These are phyloP conservation scores for Coemansia sp. DNA, from an alignment of 192 early-diverging fungal species.

Conservation along the genomic window DNA sequence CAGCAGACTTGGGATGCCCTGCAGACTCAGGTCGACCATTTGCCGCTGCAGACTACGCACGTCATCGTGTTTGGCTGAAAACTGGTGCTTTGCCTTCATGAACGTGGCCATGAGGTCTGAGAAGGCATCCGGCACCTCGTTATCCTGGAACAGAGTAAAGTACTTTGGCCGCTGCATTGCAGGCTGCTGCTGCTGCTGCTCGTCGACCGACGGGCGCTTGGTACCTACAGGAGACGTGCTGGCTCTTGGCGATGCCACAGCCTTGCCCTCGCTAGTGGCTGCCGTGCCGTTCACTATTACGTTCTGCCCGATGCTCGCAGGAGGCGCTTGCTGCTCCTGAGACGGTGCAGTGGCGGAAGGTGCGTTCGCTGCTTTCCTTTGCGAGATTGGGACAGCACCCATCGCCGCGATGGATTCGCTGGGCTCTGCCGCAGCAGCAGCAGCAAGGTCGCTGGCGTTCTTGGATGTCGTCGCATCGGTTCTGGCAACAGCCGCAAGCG, in stretches of 20 bases:
- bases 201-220: conserved; percentile 28
- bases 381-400: not conserved
- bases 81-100: conserved; percentile 64
- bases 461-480: not conserved
- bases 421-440: not conserved
- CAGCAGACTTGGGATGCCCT: conserved; percentile 75
- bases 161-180: conserved; percentile 51
- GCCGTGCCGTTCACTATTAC: not conserved
- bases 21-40: conserved; percentile 85
- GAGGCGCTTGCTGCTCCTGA: not conserved
- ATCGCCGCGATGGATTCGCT: not conserved
- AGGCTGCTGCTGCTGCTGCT: conserved; percentile 20
- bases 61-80: conserved; percentile 26
- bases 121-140: conserved; percentile 62
- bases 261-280: not conserved
- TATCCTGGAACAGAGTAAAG: conserved; percentile 50
- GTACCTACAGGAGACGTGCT: conserved; percentile 51
- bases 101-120: conserved; percentile 68
- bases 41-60: conserved; percentile 45
- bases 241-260: conserved; percentile 11
- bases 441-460: not conserved
- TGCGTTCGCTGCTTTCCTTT: not conserved
- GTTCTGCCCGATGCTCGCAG: not conserved
- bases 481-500: not conserved
- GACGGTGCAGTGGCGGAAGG: not conserved